phyloP scores from a whole-genome alignment of 2,329 filamentous ascomycete genomes.

The Pezicula radicicola region DNA sequence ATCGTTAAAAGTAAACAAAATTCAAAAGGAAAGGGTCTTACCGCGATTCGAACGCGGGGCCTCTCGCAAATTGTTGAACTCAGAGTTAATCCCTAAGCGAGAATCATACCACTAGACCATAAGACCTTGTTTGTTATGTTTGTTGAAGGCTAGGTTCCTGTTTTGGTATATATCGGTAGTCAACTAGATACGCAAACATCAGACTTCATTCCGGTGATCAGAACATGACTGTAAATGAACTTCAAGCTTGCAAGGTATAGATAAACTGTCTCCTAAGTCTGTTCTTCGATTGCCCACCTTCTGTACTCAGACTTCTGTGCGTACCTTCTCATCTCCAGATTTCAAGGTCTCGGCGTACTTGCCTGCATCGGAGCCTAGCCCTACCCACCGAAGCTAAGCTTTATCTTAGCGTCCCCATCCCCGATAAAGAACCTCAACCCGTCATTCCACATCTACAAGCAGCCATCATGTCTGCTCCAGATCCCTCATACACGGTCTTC shows the following conservation, averaged over 20 bases:
- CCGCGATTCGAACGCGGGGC: conserved; percentile 14
- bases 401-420: conserved; percentile 2
- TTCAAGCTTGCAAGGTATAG: too few species aligned
- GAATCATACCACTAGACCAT: conserved; percentile 20
- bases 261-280: too few species aligned
- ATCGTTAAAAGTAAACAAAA: neutral
- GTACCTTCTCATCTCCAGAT: too few species aligned
- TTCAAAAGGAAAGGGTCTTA: conserved; percentile 9
- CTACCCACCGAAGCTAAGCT: neutral
- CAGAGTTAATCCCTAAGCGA: conserved; percentile 20
- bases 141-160: neutral
- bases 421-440: neutral
- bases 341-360: too few species aligned
- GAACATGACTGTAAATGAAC: too few species aligned
- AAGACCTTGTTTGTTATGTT: neutral
- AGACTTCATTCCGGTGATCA: neutral
- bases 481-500: conserved; percentile 62
- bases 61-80: conserved; percentile 7
- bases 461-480: conserved; percentile 21
- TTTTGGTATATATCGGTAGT: too few species aligned
- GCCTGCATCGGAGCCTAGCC: too few species aligned
- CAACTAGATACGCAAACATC: too few species aligned
- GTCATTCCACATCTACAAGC: neutral
- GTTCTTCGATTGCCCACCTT: too few species aligned
- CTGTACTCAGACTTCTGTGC: too few species aligned